Evolutionary conservation across 257 asterid species (phyloP).

Genomic region (Capsicum baccatum): DNA sequence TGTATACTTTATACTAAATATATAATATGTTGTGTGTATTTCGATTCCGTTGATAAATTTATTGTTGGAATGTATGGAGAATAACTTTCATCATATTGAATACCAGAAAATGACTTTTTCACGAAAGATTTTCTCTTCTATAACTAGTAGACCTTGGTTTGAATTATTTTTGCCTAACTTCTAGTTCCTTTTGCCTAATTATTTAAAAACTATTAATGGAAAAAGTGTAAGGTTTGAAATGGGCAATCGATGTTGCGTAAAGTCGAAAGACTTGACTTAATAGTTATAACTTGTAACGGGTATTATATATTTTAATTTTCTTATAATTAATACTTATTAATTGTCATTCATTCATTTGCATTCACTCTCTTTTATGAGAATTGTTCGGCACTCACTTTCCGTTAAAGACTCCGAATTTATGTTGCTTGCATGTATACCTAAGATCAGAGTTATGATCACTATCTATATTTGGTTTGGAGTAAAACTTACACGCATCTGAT

Average conservation of each 20-base stretch:
- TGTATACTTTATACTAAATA: too few species aligned
- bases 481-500: too few species aligned
- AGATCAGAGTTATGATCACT: too few species aligned
- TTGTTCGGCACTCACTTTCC: conserved; percentile 3
- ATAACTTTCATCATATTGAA: not conserved
- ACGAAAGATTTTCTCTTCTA: not conserved
- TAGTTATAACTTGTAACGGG: not conserved
- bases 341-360: not conserved
- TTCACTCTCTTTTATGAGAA: not conserved
- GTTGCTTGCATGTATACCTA: not conserved
- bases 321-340: not conserved
- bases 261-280: not conserved
- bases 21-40: too few species aligned
- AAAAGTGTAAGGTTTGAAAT: not conserved
- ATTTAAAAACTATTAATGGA: not conserved
- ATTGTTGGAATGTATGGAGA: too few species aligned
- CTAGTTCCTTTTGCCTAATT: not conserved
- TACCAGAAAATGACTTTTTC: not conserved
- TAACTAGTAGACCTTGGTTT: not conserved
- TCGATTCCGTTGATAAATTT: too few species aligned
- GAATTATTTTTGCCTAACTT: not conserved
- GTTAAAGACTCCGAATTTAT: not conserved
- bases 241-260: not conserved
- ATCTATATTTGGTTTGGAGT: too few species aligned
- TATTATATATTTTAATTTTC: not conserved